Percentiles rank a stretch among this genome's conserved stretches.
phyloP scores from a whole-genome alignment of 1,284 basidiomycete species.

The Leccinum pachyderme region DNA sequence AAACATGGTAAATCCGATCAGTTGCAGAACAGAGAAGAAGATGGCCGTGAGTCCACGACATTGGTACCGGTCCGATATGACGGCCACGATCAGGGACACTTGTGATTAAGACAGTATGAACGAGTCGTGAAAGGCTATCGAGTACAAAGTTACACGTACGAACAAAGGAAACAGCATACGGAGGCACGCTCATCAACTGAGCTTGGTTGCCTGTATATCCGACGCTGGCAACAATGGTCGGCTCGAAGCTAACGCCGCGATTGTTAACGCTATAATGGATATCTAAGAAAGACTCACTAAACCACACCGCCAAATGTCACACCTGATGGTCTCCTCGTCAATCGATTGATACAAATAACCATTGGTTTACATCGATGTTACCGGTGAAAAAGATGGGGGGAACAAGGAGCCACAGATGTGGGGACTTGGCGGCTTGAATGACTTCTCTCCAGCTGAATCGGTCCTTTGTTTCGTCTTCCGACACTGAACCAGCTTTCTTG shows the following conservation, averaged over 20 bases:
- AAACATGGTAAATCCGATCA: constrained; percentile 50
- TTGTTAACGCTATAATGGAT: constrained; percentile 2
- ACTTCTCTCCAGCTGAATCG: constrained; percentile 39
- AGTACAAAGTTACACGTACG: constrained; percentile 25
- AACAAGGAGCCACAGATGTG: constrained; percentile 32
- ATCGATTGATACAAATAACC: background rate
- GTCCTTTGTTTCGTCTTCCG: constrained; percentile 35
- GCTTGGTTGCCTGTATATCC: constrained; percentile 45
- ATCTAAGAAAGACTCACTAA: constrained; percentile 15
- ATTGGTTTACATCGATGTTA: constrained; percentile 4
- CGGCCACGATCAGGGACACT: constrained; percentile 41
- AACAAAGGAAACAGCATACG: constrained; percentile 42
- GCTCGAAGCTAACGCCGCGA: constrained; percentile 44
- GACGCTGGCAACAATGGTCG: constrained; percentile 47
- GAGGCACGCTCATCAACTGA: constrained; percentile 51
- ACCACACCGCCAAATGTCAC: constrained; percentile 41
- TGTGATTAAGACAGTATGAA: background rate
- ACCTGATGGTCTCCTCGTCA: constrained; percentile 29
- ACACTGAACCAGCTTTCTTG: constrained; percentile 31
- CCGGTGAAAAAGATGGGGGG: constrained; percentile 29
- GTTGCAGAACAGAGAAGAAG: constrained; percentile 36
- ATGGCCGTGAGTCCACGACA: constrained; percentile 43
- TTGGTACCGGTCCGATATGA: constrained; percentile 44
- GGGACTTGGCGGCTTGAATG: constrained; percentile 35
- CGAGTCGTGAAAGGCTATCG: background rate